Percentiles rank a stretch among this genome's conserved stretches.
phyloP scores from a whole-genome alignment of 805 yeast species.

The Kodamaea neixiangensis region DNA sequence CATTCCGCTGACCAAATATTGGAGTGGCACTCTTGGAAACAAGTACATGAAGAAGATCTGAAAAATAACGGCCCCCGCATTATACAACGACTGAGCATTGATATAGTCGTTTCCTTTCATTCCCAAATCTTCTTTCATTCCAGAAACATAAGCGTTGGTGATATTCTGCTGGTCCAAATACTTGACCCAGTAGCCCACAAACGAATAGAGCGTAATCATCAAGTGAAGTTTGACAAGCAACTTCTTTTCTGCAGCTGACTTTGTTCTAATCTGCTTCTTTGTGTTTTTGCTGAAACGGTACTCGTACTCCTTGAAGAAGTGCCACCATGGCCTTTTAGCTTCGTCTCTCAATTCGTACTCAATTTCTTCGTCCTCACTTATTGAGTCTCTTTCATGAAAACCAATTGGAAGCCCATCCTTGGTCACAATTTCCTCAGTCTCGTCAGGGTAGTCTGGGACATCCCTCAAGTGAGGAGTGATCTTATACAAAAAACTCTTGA shows the following conservation, averaged over 20 bases:
- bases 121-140: slow-evolving; percentile 19
- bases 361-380: background rate
- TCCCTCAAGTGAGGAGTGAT: slow-evolving; percentile 1
- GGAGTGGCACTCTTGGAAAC: slow-evolving; percentile 22
- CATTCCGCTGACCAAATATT: slow-evolving; percentile 21
- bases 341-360: slow-evolving; percentile 51
- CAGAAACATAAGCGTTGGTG: slow-evolving; percentile 25
- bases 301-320: slow-evolving; percentile 41
- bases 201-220: slow-evolving; percentile 31
- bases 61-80: slow-evolving; percentile 24
- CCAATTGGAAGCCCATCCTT: slow-evolving; percentile 5
- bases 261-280: slow-evolving; percentile 10
- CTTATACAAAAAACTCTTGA: slow-evolving; percentile 1
- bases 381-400: slow-evolving; percentile 1
- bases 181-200: slow-evolving; percentile 28
- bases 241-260: slow-evolving; percentile 23
- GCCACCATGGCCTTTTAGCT: slow-evolving; percentile 52
- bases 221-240: slow-evolving; percentile 40
- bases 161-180: slow-evolving; percentile 25
- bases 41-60: slow-evolving; percentile 27
- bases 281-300: slow-evolving; percentile 20
- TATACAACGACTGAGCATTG: slow-evolving; percentile 23
- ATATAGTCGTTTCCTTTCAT: slow-evolving; percentile 25
- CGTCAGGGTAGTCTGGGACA: background rate
- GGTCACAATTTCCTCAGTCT: background rate